phyloP scores from a whole-genome alignment of 768 basidiomycete species.

The Tylopilus sp. region DNA sequence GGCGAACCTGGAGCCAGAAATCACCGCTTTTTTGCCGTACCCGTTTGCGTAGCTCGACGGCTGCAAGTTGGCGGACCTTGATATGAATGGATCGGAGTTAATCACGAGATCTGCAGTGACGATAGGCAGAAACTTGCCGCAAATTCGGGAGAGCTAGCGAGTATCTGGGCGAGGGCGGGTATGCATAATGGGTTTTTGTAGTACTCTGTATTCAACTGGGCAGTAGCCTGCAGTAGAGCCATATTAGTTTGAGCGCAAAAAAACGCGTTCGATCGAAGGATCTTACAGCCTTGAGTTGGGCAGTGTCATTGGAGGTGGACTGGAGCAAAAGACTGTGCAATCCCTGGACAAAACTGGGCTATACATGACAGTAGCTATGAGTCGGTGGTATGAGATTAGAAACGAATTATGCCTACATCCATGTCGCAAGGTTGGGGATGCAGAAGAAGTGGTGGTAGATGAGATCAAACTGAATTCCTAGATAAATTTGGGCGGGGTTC shows the following conservation, averaged over 20 bases:
- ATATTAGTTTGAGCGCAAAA: conserved; percentile 11
- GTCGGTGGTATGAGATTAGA: background rate
- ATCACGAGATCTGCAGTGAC: conserved; percentile 6
- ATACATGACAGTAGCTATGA: conserved; percentile 7
- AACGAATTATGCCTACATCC: conserved; percentile 25
- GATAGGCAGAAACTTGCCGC: conserved; percentile 52
- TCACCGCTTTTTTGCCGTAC: conserved; percentile 74
- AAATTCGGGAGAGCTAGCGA: conserved; percentile 79
- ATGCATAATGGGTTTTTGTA: conserved; percentile 92
- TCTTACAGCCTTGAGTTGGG: conserved; percentile 83
- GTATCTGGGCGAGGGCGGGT: conserved; percentile 82
- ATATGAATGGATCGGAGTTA: background rate
- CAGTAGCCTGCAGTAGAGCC: conserved; percentile 65
- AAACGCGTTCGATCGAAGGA: conserved; percentile 25
- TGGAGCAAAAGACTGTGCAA: conserved; percentile 85
- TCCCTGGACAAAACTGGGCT: conserved; percentile 75
- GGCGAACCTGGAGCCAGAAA: conserved; percentile 73
- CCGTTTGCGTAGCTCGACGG: conserved; percentile 95
- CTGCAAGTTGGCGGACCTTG: conserved; percentile 94
- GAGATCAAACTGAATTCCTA: conserved; percentile 23
- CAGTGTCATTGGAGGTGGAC: conserved; percentile 80
- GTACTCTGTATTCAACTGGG: conserved; percentile 85
- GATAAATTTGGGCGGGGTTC: conserved; percentile 59
- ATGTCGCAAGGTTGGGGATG: conserved; percentile 19
- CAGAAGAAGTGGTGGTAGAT: conserved; percentile 27